These are phyloP conservation scores for Endothia cerciana DNA, from an alignment of 2,329 filamentous ascomycete genomes.

Conservation along the genomic window DNA sequence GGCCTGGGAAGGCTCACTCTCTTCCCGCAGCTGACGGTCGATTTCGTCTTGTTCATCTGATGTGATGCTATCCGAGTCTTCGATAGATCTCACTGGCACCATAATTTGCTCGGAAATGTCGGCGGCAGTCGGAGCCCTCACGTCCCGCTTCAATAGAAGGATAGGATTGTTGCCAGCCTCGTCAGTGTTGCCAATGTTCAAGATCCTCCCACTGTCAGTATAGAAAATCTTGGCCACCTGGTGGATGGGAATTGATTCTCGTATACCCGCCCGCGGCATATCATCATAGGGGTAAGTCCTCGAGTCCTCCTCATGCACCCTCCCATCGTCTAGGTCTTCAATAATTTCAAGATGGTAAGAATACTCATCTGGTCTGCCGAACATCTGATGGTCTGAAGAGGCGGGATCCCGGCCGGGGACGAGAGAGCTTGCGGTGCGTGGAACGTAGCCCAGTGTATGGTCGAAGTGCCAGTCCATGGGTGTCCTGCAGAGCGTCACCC, in stretches of 20 bases:
- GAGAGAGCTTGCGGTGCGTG: conserved; percentile 20
- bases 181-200: conserved; percentile 69
- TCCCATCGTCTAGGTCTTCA: conserved; percentile 73
- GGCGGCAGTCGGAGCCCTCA: conserved; percentile 64
- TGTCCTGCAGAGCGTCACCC: conserved; percentile 76
- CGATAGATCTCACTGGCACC: conserved; percentile 9
- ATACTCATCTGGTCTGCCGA: conserved; percentile 50
- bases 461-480: conserved; percentile 59
- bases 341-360: conserved; percentile 81
- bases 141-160: conserved; percentile 73
- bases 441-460: conserved; percentile 38
- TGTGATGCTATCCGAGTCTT: conserved; percentile 21
- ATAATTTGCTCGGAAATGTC: conserved; percentile 32
- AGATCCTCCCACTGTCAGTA: conserved; percentile 84
- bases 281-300: conserved; percentile 44
- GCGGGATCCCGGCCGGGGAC: background rate
- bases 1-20: conserved; percentile 34
- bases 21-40: conserved; percentile 50
- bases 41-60: conserved; percentile 48
- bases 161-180: conserved; percentile 69
- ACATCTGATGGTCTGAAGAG: conserved; percentile 1
- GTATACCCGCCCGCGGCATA: conserved; percentile 50
- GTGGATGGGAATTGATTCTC: conserved; percentile 56
- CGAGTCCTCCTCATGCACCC: conserved; percentile 50
- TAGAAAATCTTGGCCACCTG: conserved; percentile 90